Evolutionary conservation across 148 eudicot genomes (phyloP), one percentile per base, ranked within the genome.

Genomic region (Rhododendron molle): DNA sequence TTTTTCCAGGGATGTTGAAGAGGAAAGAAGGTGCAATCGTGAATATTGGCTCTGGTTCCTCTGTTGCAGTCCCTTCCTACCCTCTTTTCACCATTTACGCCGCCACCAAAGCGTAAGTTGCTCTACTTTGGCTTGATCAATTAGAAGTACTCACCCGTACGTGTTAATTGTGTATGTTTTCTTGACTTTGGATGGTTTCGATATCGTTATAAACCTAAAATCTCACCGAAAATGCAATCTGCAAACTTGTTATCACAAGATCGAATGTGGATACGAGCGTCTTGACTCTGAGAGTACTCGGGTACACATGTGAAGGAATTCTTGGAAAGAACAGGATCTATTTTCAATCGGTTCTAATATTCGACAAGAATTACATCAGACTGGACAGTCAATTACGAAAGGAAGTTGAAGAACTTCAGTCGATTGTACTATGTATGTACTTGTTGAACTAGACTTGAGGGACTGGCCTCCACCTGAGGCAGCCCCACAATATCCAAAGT

Each of bases 11-110:
- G 7, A 92, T 93, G 95, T 8, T 93, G 81, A 86, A 76, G 87
- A 92, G 76, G 86, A 85, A 46, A 46, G 9, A 46, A 46, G 94
- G 95, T 88, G 94, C 91, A 46, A 87, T 93, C 86, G 93, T 93
- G 72, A 93, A 93, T 80, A 86, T 93, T 79, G 95, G 95, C 5
- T 93, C 95, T 80, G 95, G 94, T 81, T 92, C 94, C 30, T 89
- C 93, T 2, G 85, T 62, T 78, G 90, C 87, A 76, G 80, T 91
- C 40, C 86, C 95, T 1, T 90, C 94, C 67, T 90, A 90, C 69
- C 95, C 94, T 79, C 92, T 92, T 12, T 89, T 85, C 86, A 71
- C 93, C 12, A 81, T 93, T 20, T 93, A 93, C 62, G 93, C 95
- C 40, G 93, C 95, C 36, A 91, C 95, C 12, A 93, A 93, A 91